phyloP scores from a whole-genome alignment of 306 rosid species.

The Corylus avellana region DNA sequence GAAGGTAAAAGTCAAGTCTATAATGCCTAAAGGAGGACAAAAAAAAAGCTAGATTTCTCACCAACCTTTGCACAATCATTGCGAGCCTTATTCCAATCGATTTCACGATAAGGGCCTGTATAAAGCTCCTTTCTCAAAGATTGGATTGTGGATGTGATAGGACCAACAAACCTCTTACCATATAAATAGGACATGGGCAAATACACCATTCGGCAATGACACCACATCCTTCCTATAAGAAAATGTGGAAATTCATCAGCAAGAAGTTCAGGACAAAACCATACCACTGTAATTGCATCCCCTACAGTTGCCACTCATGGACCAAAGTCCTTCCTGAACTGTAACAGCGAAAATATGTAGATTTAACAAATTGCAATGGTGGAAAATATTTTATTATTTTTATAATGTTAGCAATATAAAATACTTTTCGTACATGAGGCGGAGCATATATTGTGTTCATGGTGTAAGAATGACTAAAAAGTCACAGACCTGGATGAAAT shows the following conservation, averaged over 20 bases:
- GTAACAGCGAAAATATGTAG: background rate
- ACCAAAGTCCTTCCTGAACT: slow-evolving; percentile 3
- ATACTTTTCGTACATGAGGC: background rate
- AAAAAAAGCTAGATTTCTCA: background rate
- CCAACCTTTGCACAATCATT: slow-evolving; percentile 87
- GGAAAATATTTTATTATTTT: background rate
- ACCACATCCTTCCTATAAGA: slow-evolving; percentile 92
- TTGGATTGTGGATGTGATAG: slow-evolving; percentile 65
- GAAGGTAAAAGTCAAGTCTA: background rate
- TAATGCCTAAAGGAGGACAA: background rate
- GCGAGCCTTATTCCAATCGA: slow-evolving; percentile 79
- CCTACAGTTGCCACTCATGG: slow-evolving; percentile 5
- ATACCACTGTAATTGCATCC: background rate
- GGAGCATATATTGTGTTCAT: background rate
- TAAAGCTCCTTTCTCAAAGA: slow-evolving; percentile 84
- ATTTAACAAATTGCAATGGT: background rate
- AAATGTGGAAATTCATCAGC: slow-evolving; percentile 8
- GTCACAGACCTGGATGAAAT: slow-evolving; percentile 72
- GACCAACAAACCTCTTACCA: slow-evolving; percentile 90
- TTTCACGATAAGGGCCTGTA: slow-evolving; percentile 63
- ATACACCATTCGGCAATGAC: slow-evolving; percentile 95
- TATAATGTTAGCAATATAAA: background rate
- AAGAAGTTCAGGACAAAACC: background rate
- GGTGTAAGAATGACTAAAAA: background rate
- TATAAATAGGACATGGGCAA: slow-evolving; percentile 91